These are phyloP conservation scores for Linnemannia zychae DNA, from an alignment of 192 early-diverging fungal genomes.

Conservation along the genomic window DNA sequence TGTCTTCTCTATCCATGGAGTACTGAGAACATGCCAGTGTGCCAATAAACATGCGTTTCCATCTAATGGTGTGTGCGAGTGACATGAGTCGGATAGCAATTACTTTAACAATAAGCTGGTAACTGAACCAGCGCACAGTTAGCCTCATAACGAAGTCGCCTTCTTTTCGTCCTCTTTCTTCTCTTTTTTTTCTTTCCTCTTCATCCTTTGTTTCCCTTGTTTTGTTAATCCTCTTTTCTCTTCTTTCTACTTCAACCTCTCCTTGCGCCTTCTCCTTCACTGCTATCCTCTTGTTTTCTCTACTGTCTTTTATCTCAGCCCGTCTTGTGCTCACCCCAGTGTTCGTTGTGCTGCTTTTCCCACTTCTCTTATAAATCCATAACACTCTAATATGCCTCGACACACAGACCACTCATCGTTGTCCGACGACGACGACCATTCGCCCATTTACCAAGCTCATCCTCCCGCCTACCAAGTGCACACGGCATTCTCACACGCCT, in stretches of 20 bases:
- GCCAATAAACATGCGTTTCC: neutral
- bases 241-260: no score
- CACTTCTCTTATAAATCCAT: neutral
- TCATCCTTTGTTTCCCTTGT: neutral
- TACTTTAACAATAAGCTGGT: neutral
- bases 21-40: neutral
- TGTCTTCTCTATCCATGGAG: neutral
- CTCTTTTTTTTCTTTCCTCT: neutral
- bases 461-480: constrained; percentile 8
- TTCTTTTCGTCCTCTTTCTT: neutral
- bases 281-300: no score
- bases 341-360: neutral
- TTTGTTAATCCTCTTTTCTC: neutral
- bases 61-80: neutral
- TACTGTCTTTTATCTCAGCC: no score
- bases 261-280: no score
- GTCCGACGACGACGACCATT: neutral
- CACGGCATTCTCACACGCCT: neutral
- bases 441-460: constrained; percentile 9
- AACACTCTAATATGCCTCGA: neutral
- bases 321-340: no score
- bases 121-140: neutral
- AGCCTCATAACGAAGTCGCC: neutral
- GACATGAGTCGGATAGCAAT: neutral
- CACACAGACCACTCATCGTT: neutral